These are phyloP conservation scores for Hygrophorus russula DNA, from an alignment of 768 basidiomycete genomes.

Conservation along the genomic window DNA sequence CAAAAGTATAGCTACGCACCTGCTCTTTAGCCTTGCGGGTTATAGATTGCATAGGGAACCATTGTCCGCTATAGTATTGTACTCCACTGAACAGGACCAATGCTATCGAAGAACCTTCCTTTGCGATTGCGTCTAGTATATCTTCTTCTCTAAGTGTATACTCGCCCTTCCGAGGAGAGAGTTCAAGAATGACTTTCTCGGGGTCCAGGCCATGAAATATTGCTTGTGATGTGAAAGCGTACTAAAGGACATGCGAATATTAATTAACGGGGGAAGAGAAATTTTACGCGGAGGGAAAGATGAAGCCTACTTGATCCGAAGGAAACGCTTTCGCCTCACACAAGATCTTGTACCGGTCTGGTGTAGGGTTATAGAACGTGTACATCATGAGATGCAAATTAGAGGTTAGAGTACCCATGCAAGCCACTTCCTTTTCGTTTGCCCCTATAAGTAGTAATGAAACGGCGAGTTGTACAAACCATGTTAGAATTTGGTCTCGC, in stretches of 20 bases:
- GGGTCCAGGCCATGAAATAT: constrained; percentile 69
- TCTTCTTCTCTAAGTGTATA: constrained; percentile 81
- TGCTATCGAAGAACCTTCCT: constrained; percentile 69
- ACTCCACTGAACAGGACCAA: constrained; percentile 89
- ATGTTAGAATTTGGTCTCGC: background rate
- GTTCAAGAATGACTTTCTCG: constrained; percentile 59
- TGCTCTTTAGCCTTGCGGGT: constrained; percentile 77
- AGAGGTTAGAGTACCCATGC: constrained; percentile 89
- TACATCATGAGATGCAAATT: constrained; percentile 95
- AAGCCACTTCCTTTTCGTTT: constrained; percentile 81
- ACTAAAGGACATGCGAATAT: constrained; percentile 34
- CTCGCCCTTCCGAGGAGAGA: constrained; percentile 76
- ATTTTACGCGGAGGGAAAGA: constrained; percentile 9
- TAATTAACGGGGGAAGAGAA: constrained; percentile 4
- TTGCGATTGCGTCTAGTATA: constrained; percentile 64
- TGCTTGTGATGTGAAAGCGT: constrained; percentile 93
- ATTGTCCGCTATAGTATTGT: constrained; percentile 96
- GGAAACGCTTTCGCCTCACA: constrained; percentile 94
- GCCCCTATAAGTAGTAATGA: constrained; percentile 47
- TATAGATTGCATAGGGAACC: constrained; percentile 79
- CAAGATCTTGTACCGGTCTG: constrained; percentile 81
- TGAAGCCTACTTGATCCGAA: constrained; percentile 73
- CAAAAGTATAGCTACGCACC: constrained; percentile 27
- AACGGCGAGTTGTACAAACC: background rate
- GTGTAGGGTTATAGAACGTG: constrained; percentile 86